phyloP scores from a whole-genome alignment of 768 basidiomycete genomes.

The Naematelia aurantialba region DNA sequence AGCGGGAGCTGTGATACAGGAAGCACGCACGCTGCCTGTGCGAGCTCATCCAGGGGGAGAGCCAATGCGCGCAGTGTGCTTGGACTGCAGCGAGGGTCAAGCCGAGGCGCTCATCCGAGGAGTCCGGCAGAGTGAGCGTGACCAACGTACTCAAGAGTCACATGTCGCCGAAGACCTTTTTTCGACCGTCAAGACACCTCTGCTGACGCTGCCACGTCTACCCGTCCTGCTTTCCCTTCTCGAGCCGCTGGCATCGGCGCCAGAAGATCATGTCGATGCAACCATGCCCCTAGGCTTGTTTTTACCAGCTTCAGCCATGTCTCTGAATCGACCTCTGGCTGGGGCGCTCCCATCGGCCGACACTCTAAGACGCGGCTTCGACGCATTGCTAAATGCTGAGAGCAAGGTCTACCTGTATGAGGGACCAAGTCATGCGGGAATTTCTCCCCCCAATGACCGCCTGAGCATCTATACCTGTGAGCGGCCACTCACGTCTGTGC shows the following conservation, averaged over 20 bases:
- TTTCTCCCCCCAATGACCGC: constrained; percentile 22
- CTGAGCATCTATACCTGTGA: constrained; percentile 30
- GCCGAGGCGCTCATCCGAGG: constrained; percentile 16
- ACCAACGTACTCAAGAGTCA: constrained; percentile 2
- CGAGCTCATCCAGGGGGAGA: constrained; percentile 8
- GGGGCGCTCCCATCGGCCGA: constrained; percentile 25
- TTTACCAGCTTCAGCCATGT: constrained; percentile 20
- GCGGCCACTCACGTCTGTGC: neutral
- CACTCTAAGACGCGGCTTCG: constrained; percentile 24
- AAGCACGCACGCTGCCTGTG: constrained; percentile 13
- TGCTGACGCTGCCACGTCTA: constrained; percentile 9
- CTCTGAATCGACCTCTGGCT: constrained; percentile 25
- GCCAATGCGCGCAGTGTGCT: constrained; percentile 22
- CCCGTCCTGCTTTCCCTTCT: constrained; percentile 18
- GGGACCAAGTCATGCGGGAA: constrained; percentile 20
- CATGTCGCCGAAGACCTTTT: constrained; percentile 3
- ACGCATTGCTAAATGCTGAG: constrained; percentile 27
- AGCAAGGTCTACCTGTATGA: constrained; percentile 27
- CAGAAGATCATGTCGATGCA: neutral
- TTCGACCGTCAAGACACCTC: constrained; percentile 8
- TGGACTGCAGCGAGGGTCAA: constrained; percentile 17
- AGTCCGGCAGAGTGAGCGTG: constrained; percentile 7
- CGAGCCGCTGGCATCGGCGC: too few relatives aligned
- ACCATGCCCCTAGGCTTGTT: constrained; percentile 22
- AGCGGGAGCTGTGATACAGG: constrained; percentile 19